Evolutionary conservation across 495 filamentous ascomycete species (phyloP).

Genomic region (Peziza echinospora): DNA sequence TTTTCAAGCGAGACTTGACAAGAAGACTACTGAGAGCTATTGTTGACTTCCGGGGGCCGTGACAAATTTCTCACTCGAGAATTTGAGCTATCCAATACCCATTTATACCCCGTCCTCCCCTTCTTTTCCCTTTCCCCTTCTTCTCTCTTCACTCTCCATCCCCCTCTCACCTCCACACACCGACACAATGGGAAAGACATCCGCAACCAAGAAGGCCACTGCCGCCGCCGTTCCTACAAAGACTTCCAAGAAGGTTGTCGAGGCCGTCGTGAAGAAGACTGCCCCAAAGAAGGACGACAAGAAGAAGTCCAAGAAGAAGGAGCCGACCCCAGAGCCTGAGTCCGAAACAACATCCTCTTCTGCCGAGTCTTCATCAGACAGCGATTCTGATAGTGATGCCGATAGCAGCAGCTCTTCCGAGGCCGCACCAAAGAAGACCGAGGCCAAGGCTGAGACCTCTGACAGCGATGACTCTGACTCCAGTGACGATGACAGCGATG

Average conservation of each 20-base stretch:
- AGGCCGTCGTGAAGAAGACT: conserved; percentile 30
- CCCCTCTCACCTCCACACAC: conserved; percentile 2
- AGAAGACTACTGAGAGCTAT: conserved; percentile 2
- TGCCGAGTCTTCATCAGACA: conserved; percentile 19
- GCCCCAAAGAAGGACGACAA: conserved; percentile 35
- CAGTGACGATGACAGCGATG: conserved; percentile 8
- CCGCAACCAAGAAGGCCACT: conserved; percentile 24
- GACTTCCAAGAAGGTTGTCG: conserved; percentile 22
- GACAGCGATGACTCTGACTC: conserved; percentile 22
- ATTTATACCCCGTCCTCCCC: neutral
- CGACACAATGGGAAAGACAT: conserved; percentile 35
- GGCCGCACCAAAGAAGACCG: conserved; percentile 6
- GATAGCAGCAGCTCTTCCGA: conserved; percentile 19
- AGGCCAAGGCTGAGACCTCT: conserved; percentile 10
- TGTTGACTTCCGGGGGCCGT: conserved; percentile 9
- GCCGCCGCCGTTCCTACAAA: conserved; percentile 8
- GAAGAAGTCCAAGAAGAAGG: conserved; percentile 22
- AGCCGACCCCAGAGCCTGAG: conserved; percentile 21
- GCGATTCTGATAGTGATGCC: conserved; percentile 18
- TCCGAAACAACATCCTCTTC: conserved; percentile 21
- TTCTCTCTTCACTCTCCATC: conserved; percentile 1
- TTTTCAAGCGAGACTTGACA: conserved; percentile 1
- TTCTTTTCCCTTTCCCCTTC: neutral
- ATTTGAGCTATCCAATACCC: conserved; percentile 11
- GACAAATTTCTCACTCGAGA: conserved; percentile 5